Evolutionary conservation across 129 eudicot species (phyloP), one percentile per base, ranked within the genome.

Genomic region (Saussurea involucrata): DNA sequence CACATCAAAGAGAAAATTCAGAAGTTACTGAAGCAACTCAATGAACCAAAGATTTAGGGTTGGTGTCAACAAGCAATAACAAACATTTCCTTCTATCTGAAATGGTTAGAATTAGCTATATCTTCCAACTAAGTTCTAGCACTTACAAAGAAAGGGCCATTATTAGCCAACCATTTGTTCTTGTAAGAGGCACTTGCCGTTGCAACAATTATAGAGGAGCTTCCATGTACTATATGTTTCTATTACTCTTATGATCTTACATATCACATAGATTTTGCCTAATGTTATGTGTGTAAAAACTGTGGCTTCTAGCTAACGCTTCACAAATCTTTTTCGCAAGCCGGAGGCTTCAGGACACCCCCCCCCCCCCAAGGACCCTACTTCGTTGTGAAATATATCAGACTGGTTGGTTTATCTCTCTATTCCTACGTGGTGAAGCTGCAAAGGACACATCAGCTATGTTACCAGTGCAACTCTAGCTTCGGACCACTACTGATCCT

Each of bases 21-120:
- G 61, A 71, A 78, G 65, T 63, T 34, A 58, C 25, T 36, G 60
- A 33, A 42, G 55, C 73, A 76, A 53, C 66, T 29, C 42, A 27
- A 6, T 65, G 32, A 42, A 8, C 65, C 65, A 42, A 76, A 66
- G 42, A 76, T 13, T 5, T 2, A 44, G 66, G 64, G 66, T 65
- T 37, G 4, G 40, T 8, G 11, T 60, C 60, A 74, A 24, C 33
- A 34, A 63, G 25, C 57, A 17, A 70, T 18, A 71, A 25, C 44
- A 12, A 42, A 76, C 37, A 17, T 6, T 7, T 42, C 6, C 29
- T 69, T 20, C 29, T 36, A 37, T 34, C 58, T 18, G 12, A 21
- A 58, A 58, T 58, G 64, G 12, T 58, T 58, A 20, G 20, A 20
- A 58, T 58, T 21, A 58, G 11, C 24, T 58, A 58, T 20, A 58